Evolutionary conservation across 225 moss, liverwort and hornwort species (phyloP).

Genomic region (Bryum argenteum): DNA sequence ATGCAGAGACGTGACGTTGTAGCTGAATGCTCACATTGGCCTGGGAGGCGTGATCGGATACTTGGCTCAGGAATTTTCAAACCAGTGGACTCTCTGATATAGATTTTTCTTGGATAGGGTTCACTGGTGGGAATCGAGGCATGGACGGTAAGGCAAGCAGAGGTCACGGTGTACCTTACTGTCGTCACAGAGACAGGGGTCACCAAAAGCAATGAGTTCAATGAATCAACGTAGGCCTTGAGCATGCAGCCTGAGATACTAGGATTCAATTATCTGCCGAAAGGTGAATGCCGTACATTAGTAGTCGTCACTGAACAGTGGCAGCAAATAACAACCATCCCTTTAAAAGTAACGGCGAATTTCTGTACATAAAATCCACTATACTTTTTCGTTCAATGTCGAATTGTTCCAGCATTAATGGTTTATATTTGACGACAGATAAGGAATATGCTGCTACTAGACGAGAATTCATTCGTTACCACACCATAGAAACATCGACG

Average conservation of each 20-base stretch:
- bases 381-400: not conserved
- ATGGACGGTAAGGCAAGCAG: not conserved
- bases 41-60: not conserved
- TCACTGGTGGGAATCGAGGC: not conserved
- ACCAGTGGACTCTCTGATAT: not conserved
- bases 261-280: not conserved
- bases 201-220: not conserved
- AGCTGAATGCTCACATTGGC: slow-evolving; percentile 23
- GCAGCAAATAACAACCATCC: not conserved
- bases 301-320: not conserved
- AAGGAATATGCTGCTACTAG: no score
- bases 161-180: not conserved
- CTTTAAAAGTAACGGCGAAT: not conserved
- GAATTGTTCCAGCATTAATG: not conserved
- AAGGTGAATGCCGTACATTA: not conserved
- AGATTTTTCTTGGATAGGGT: not conserved
- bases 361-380: not conserved
- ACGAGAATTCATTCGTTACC: no score
- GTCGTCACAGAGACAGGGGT: not conserved
- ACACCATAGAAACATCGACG: no score
- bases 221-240: not conserved
- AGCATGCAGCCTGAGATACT: not conserved
- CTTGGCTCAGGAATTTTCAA: not conserved
- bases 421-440: no score
- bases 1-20: slow-evolving; percentile 42